Base-by-base conservation (phyloP, 164 flowering plant genomes). In the Stephania yunnanensis region DNA sequence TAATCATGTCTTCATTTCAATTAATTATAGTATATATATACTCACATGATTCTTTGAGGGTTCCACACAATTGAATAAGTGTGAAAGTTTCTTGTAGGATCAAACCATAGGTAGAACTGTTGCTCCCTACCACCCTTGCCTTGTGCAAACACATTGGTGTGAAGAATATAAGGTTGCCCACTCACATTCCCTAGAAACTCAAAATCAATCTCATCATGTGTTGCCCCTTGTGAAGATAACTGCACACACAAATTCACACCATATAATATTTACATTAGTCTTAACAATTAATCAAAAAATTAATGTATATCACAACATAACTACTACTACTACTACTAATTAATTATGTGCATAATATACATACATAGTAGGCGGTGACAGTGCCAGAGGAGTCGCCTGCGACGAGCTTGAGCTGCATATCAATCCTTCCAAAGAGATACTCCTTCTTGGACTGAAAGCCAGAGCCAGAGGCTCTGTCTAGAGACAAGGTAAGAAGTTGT, bases 31-130 rank as follows among this genome's bases (percentile, higher is more conserved):
- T 1, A 25, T 25, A 25, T 25, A 25, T 25, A 17, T 5, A 36
- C 46, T 75, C 70, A 80, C 84, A 81, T 73, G 11, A 79, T 82
- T 58, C 68, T 76, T 7, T 58, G 73, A 1, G 71, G 72, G 36
- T 77, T 84, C 84, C 84, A 84, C 1, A 77, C 45, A 36, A 84
- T 71, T 58, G 85, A 77, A 53, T 84, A 81, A 12, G 86, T 81
- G 77, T 84, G 86, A 71, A 81, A 84, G 71, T 61, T 68, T 66
- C 68, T 70, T 1, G 84, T 78, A 20, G 86, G 86, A 63, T 84
- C 86, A 67, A 84, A 84, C 84, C 84, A 81, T 8, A 84, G 81
- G 70, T 78, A 68, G 78, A 83, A 83, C 25, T 79, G 84, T 69
- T 77, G 79, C 72, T 83, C 86, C 46, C 78, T 77, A 22, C 80